These are phyloP conservation scores for Flaveria trinervia DNA, from an alignment of 129 eudicot genomes.

Conservation along the genomic window DNA sequence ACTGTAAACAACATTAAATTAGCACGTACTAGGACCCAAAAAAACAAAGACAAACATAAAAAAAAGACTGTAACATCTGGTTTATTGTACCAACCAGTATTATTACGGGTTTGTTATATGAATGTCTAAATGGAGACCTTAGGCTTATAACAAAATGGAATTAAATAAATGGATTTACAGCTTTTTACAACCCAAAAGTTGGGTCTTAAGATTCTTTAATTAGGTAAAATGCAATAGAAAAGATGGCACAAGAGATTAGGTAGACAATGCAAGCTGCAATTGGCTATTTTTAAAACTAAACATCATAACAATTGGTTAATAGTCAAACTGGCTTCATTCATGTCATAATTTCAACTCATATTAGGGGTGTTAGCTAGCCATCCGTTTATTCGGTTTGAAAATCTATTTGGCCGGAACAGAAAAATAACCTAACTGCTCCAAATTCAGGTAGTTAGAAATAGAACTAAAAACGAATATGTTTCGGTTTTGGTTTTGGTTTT, in stretches of 20 bases:
- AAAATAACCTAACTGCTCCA: too few relatives aligned
- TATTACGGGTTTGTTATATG: neutral
- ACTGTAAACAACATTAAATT: neutral
- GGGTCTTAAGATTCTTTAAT: constrained; percentile 28
- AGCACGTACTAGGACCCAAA: neutral
- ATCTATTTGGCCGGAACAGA: too few relatives aligned
- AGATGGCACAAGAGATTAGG: constrained; percentile 34
- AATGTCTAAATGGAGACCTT: neutral
- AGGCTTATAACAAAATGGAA: neutral
- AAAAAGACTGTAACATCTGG: neutral
- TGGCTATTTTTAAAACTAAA: constrained; percentile 19
- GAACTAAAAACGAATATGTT: too few relatives aligned
- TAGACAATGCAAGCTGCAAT: constrained; percentile 29
- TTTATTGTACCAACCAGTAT: neutral
- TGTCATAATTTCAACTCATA: constrained; percentile 1
- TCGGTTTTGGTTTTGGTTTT: too few relatives aligned
- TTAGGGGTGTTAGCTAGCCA: too few relatives aligned
- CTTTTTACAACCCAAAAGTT: constrained; percentile 7
- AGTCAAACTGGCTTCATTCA: constrained; percentile 24
- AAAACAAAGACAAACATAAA: neutral
- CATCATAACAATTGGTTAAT: constrained; percentile 25
- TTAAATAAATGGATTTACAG: neutral
- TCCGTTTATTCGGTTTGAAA: too few relatives aligned
- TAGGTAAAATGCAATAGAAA: constrained; percentile 29
- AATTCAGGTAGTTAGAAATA: neutral